These are phyloP conservation scores for Aspergillus steynii DNA, from an alignment of 495 filamentous ascomycete species.

Conservation along the genomic window DNA sequence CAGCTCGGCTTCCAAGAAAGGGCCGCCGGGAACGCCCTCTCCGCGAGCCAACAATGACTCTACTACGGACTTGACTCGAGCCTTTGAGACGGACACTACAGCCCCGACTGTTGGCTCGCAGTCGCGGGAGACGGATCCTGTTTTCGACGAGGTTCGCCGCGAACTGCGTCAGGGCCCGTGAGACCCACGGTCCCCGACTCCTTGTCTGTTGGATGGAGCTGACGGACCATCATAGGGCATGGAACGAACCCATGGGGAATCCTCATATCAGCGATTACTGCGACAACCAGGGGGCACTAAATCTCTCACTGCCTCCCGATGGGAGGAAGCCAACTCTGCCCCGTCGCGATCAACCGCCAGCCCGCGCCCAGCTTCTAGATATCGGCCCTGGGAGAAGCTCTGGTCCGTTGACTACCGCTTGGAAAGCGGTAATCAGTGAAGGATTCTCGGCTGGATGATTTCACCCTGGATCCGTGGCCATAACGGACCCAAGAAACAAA, in stretches of 20 bases:
- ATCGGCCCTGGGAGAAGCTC: constrained; percentile 53
- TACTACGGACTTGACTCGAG: constrained; percentile 35
- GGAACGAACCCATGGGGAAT: constrained; percentile 3
- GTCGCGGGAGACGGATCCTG: constrained; percentile 37
- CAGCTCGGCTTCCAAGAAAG: constrained; percentile 78
- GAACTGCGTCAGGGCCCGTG: constrained; percentile 48
- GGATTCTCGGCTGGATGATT: constrained; percentile 8
- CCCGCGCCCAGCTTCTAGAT: constrained; percentile 26
- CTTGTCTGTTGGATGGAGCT: constrained; percentile 20
- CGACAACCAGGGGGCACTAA: constrained; percentile 12
- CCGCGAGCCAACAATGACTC: constrained; percentile 37
- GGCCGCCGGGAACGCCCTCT: constrained; percentile 32
- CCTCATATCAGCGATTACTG: background rate
- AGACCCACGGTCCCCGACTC: constrained; percentile 21
- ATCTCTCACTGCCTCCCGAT: constrained; percentile 18
- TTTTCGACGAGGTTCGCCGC: constrained; percentile 53
- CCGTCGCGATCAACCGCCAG: constrained; percentile 23
- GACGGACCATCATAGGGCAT: constrained; percentile 26
- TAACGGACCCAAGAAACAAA: too few relatives aligned
- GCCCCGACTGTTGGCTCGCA: constrained; percentile 25
- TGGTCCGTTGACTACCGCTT: constrained; percentile 53
- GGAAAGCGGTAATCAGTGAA: constrained; percentile 28
- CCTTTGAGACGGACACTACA: constrained; percentile 31
- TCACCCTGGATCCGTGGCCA: too few relatives aligned
- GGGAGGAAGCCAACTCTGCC: constrained; percentile 5